A percentile compares a stretch with the other conserved stretches of the same genome.
phyloP scores from a whole-genome alignment of 352 stramenopile genomes.

The Pythium inflatum region DNA sequence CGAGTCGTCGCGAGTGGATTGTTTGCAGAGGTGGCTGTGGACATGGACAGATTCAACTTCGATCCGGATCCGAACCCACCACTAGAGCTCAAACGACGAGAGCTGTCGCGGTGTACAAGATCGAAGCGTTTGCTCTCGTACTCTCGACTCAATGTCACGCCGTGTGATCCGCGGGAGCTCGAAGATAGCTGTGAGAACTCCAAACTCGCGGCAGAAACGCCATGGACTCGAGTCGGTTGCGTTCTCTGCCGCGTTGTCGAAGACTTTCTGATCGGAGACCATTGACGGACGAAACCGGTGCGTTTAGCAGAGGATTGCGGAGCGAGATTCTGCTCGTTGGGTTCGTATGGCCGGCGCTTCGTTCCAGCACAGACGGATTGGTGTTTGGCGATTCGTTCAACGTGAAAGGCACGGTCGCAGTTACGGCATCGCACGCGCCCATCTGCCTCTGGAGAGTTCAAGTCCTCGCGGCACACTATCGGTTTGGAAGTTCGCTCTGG shows the following conservation, averaged over 20 bases:
- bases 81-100: constrained; percentile 17
- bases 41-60: constrained; percentile 35
- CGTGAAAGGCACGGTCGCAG: constrained; percentile 56
- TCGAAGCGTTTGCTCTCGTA: constrained; percentile 8
- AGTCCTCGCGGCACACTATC: constrained; percentile 10
- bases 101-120: constrained; percentile 22
- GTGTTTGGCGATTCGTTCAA: constrained; percentile 70
- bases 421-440: constrained; percentile 60
- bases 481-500: background rate
- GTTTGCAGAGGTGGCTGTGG: constrained; percentile 48
- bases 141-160: background rate
- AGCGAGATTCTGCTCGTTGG: background rate
- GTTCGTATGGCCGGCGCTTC: background rate
- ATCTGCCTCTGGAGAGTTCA: constrained; percentile 52
- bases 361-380: constrained; percentile 56
- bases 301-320: background rate
- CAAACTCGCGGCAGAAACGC: background rate
- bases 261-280: no score
- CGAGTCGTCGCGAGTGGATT: constrained; percentile 29
- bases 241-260: background rate
- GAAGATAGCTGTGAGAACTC: background rate
- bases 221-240: background rate
- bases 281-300: background rate
- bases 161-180: background rate
- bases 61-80: background rate